These are phyloP conservation scores for Dacryopinax primogenitus DNA, from an alignment of 768 basidiomycete genomes.

Conservation along the genomic window DNA sequence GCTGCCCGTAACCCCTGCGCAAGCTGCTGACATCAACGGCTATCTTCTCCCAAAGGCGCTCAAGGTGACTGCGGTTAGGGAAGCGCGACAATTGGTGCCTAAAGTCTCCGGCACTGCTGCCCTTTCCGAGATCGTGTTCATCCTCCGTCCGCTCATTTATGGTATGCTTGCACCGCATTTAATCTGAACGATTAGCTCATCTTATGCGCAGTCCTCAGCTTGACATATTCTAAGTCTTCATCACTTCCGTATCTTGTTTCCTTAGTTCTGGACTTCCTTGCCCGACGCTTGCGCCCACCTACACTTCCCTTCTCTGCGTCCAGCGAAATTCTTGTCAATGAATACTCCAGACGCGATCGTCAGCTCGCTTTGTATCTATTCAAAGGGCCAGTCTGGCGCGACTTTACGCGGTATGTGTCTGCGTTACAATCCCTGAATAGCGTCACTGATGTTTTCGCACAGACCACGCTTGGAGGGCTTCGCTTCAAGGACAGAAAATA, in stretches of 20 bases:
- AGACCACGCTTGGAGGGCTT: conserved; percentile 66
- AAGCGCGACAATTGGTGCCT: neutral
- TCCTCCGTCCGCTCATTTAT: conserved; percentile 62
- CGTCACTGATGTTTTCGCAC: conserved; percentile 10
- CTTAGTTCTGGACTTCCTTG: conserved; percentile 56
- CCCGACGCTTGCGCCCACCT: conserved; percentile 61
- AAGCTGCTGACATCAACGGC: conserved; percentile 46
- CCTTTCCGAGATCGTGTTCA: conserved; percentile 54
- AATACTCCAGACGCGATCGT: conserved; percentile 71
- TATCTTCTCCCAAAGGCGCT: conserved; percentile 73
- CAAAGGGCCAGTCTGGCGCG: conserved; percentile 73
- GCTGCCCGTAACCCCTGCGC: conserved; percentile 21
- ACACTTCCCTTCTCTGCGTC: conserved; percentile 38
- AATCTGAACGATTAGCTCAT: neutral
- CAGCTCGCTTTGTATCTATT: conserved; percentile 76
- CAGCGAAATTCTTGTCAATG: conserved; percentile 42
- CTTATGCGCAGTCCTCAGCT: conserved; percentile 33
- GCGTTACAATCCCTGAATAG: neutral
- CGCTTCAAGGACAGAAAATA: conserved; percentile 40
- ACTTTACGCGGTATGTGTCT: conserved; percentile 50
- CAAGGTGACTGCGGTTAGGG: conserved; percentile 53
- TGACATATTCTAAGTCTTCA: conserved; percentile 27
- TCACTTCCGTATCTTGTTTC: conserved; percentile 53
- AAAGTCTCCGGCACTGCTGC: neutral
- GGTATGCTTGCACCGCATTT: conserved; percentile 33